Percentiles rank a stretch among this genome's conserved stretches.
These are phyloP conservation scores for Mrakia gelida DNA, from an alignment of 768 basidiomycete species.

Conservation along the genomic window DNA sequence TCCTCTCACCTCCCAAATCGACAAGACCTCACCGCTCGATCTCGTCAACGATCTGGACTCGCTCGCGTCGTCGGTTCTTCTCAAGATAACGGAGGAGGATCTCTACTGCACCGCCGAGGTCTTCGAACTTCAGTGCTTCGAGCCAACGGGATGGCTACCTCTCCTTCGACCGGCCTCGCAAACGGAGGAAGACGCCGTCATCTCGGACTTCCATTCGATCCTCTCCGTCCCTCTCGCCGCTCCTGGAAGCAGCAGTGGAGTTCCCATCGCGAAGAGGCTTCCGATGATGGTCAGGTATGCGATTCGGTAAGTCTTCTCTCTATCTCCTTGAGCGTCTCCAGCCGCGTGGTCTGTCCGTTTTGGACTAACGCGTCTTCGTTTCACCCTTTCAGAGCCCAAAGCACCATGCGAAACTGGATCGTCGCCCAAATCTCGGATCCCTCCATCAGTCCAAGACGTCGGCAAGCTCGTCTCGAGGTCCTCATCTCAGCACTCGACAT, in stretches of 20 bases:
- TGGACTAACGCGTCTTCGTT: neutral
- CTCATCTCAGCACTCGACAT: slow-evolving; percentile 69
- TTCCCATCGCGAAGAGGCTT: slow-evolving; percentile 17
- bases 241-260: neutral
- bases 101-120: slow-evolving; percentile 71
- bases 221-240: slow-evolving; percentile 48
- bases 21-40: slow-evolving; percentile 60
- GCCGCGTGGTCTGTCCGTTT: neutral
- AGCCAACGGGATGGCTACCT: slow-evolving; percentile 74
- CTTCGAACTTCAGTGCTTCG: slow-evolving; percentile 72
- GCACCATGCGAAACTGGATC: slow-evolving; percentile 73
- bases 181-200: slow-evolving; percentile 62
- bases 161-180: slow-evolving; percentile 47
- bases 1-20: slow-evolving; percentile 49
- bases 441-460: slow-evolving; percentile 57
- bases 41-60: slow-evolving; percentile 74
- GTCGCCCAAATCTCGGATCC: slow-evolving; percentile 64
- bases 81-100: slow-evolving; percentile 77
- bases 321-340: neutral
- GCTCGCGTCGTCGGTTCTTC: slow-evolving; percentile 69
- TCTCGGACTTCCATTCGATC: slow-evolving; percentile 72
- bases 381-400: slow-evolving; percentile 54
- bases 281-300: slow-evolving; percentile 50
- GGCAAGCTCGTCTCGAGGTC: slow-evolving; percentile 70
- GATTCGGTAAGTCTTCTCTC: neutral